These are phyloP conservation scores for Aspergillus persii DNA, from an alignment of 2,329 filamentous ascomycete genomes.

Conservation along the genomic window DNA sequence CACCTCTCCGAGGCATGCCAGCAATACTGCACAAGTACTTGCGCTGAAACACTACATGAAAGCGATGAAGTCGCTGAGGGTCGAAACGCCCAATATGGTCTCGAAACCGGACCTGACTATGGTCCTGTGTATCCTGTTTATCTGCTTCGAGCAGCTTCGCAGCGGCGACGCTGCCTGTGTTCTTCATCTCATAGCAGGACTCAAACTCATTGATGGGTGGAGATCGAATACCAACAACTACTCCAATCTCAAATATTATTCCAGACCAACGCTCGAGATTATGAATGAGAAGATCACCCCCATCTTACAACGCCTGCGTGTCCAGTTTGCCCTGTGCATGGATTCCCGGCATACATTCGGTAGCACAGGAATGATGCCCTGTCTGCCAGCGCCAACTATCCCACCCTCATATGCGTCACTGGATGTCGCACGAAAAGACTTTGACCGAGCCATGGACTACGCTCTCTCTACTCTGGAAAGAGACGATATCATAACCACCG, in stretches of 20 bases:
- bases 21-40: background rate
- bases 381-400: background rate
- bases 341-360: background rate
- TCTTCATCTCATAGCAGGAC: background rate
- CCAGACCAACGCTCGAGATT: background rate
- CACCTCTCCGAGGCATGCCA: background rate
- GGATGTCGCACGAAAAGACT: background rate
- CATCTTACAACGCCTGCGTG: background rate
- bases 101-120: background rate
- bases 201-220: background rate
- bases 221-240: background rate
- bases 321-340: background rate
- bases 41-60: background rate
- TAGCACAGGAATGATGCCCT: background rate
- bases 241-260: background rate
- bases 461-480: background rate
- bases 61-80: background rate
- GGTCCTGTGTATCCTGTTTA: background rate
- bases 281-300: background rate
- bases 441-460: background rate
- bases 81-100: background rate
- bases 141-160: background rate
- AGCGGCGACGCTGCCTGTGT: background rate
- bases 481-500: background rate
- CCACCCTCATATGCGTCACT: background rate